These are phyloP conservation scores for Phytopythium vexans DNA, from an alignment of 352 stramenopile species.

Conservation along the genomic window DNA sequence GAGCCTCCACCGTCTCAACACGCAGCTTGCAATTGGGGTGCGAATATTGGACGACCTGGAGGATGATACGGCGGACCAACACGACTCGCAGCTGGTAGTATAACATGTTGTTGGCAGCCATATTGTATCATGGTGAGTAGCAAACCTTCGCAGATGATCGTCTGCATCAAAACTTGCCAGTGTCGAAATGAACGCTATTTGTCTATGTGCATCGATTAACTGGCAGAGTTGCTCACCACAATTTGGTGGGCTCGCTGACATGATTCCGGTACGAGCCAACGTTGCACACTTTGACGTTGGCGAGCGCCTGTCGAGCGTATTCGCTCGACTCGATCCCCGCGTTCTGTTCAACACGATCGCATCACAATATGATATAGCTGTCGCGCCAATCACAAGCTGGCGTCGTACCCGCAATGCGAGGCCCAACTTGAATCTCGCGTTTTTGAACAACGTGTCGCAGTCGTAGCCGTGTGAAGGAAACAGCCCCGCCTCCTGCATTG, in stretches of 20 bases:
- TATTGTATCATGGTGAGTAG: no score
- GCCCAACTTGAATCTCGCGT: constrained; percentile 77
- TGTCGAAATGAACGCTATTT: no score
- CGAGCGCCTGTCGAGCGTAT: constrained; percentile 60
- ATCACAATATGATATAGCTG: not conserved
- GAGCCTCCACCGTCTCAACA: constrained; percentile 39
- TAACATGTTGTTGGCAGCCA: no score
- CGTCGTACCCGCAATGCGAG: constrained; percentile 53
- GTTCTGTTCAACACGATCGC: constrained; percentile 21
- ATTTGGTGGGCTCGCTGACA: constrained; percentile 44
- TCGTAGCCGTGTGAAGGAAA: constrained; percentile 77
- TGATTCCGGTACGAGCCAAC: constrained; percentile 65
- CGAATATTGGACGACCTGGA: constrained; percentile 32
- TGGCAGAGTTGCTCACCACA: constrained; percentile 46
- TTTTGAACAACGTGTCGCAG: constrained; percentile 74
- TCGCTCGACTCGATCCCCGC: constrained; percentile 64
- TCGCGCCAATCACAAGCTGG: not conserved
- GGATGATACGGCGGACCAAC: not conserved
- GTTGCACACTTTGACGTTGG: constrained; percentile 68
- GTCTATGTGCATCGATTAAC: no score
- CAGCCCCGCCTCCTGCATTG: constrained; percentile 52
- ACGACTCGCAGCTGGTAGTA: not conserved
- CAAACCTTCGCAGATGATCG: no score
- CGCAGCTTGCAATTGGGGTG: constrained; percentile 29
- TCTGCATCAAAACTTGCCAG: no score